Base-by-base conservation (phyloP, 2,329 filamentous ascomycete species). In the Trichophyton mentagrophytes region DNA sequence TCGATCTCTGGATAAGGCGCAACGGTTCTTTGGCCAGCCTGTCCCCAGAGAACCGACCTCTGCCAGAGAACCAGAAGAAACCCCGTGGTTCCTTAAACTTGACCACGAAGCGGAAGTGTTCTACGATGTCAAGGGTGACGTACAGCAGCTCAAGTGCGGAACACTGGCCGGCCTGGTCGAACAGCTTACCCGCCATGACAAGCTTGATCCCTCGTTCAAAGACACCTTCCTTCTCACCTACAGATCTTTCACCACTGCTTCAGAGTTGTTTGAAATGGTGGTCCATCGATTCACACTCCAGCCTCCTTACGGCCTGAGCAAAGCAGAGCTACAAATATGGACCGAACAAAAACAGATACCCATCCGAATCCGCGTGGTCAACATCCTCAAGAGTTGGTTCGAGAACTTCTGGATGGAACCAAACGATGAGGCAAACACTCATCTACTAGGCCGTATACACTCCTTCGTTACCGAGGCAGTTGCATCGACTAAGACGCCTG, bases 331-430 rank as follows among this genome's bases (percentile, higher is more conserved):
- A 67, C 89, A 96, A 60, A 79, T 83, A 33, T 99, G 93, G 93
- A 84, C 88, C 40, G 90, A 96, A 71, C 86, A 86, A 70, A 99
- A 99, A 76, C 93, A 97, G 72, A 96, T 95, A 70, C 88, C 90
- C 3, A 96, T 97, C 63, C 84, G 93, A 40, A 95, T 99, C 77
- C 85, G 93, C 47, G 91, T 99, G 1, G 90, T 99, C 65, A 99
- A 97, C 69, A 97, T 96, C 65, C 78, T 99, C 56, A 97, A 97
- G 80, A 95, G 85, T 74, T 99, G 93, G 93, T 93, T 99, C 67
- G 93, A 97, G 71, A 91, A 88, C 67, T 97, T 93, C 73, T 99
- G 93, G 93, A 96, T 97, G 90, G 93, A 99, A 71, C 88, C 90
- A 57, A 85, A 87, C 64, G 91, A 86, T 69, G 88, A 92, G 58